Percentiles rank a stretch among this genome's conserved stretches.
Conservation (phyloP, 2,329 filamentous ascomycete genomes). For the Neofusicoccum laricinum region DNA sequence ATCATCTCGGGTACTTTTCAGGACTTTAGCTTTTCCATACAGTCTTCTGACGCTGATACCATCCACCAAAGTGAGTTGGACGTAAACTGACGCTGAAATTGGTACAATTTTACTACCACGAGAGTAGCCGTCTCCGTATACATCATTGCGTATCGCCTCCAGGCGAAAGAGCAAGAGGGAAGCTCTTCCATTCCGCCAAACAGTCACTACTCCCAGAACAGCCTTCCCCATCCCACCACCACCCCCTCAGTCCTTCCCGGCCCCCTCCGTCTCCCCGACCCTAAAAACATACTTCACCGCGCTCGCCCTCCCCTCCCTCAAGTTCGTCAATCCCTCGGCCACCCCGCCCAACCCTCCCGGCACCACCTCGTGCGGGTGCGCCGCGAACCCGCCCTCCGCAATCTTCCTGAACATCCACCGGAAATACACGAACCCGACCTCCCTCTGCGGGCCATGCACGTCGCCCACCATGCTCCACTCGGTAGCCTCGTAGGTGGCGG, state of each 20-base stretch:
- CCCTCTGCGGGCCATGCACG: slow-evolving; percentile 29
- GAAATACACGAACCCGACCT: slow-evolving; percentile 48
- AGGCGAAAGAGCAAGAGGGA: too few species aligned
- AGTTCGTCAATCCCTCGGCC: slow-evolving; percentile 50
- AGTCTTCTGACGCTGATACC: too few species aligned
- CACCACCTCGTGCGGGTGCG: slow-evolving; percentile 53
- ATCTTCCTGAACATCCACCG: slow-evolving; percentile 46
- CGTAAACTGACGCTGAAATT: too few species aligned
- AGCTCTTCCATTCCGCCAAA: too few species aligned
- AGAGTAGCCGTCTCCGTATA: too few species aligned
- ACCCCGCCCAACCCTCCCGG: slow-evolving; percentile 55
- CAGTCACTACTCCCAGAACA: too few species aligned
- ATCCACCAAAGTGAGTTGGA: too few species aligned
- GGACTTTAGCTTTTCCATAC: too few species aligned
- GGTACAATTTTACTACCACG: too few species aligned
- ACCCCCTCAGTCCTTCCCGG: slow-evolving; percentile 17
- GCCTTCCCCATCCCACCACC: too few species aligned
- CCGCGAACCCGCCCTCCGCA: slow-evolving; percentile 49
- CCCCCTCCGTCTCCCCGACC: slow-evolving; percentile 46
- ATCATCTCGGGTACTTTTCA: too few species aligned
- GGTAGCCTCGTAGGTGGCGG: slow-evolving; percentile 35
- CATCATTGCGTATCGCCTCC: too few species aligned
- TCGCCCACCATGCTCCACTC: slow-evolving; percentile 37
- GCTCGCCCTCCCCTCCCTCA: slow-evolving; percentile 60
- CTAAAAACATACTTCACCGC: slow-evolving; percentile 64